These are phyloP conservation scores for Debaryomyces psychrophilus DNA, from an alignment of 1,139 yeast genomes.

Conservation along the genomic window DNA sequence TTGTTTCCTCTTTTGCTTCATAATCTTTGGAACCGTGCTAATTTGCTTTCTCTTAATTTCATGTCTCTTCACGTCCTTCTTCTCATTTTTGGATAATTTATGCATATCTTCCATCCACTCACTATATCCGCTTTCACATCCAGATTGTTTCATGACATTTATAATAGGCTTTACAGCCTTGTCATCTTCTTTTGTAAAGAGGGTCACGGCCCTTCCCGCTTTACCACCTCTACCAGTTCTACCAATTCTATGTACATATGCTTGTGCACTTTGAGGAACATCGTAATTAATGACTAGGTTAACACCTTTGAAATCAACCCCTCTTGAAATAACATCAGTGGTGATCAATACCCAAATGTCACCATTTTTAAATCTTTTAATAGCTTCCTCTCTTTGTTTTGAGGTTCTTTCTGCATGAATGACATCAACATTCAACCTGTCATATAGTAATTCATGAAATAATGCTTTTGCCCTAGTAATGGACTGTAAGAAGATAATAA, in stretches of 20 bases:
- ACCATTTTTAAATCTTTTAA: conserved; percentile 82
- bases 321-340: conserved; percentile 94
- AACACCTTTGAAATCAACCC: conserved; percentile 96
- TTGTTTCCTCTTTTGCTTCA: conserved; percentile 65
- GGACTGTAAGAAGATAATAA: conserved; percentile 87
- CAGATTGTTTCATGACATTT: conserved; percentile 94
- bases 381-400: conserved; percentile 82
- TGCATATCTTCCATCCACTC: conserved; percentile 82
- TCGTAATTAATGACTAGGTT: conserved; percentile 94
- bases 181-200: conserved; percentile 89
- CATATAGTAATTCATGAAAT: conserved; percentile 88
- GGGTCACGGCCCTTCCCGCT: conserved; percentile 83
- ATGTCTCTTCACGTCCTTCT: conserved; percentile 61
- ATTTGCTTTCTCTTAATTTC: conserved; percentile 72
- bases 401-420: conserved; percentile 95
- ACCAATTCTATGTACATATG: conserved; percentile 97
- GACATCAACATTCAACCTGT: conserved; percentile 89
- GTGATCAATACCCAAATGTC: conserved; percentile 96
- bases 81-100: conserved; percentile 69
- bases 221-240: conserved; percentile 98
- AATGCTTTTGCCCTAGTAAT: conserved; percentile 93
- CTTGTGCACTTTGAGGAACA: conserved; percentile 91
- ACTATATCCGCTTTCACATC: conserved; percentile 65
- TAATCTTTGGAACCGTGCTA: conserved; percentile 80
- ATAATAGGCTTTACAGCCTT: conserved; percentile 78